phyloP scores from a whole-genome alignment of 495 filamentous ascomycete genomes.

The Hypoxylon perforatum region DNA sequence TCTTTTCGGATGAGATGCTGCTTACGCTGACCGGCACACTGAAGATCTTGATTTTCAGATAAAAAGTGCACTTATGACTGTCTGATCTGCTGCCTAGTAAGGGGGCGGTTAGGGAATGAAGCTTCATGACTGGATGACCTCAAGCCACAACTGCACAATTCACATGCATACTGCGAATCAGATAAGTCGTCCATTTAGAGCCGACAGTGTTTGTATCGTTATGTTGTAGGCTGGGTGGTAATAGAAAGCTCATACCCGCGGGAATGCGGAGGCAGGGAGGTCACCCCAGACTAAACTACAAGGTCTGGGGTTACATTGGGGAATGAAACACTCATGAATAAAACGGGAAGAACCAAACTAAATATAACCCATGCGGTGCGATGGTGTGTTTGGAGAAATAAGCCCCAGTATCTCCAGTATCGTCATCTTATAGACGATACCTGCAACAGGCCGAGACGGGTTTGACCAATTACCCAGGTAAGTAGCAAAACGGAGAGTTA shows the following conservation, averaged over 20 bases:
- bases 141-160: too few relatives aligned
- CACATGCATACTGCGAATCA: conserved; percentile 48
- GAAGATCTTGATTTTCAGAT: conserved; percentile 29
- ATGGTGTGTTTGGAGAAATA: background rate
- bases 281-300: conserved; percentile 4
- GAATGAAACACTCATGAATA: conserved; percentile 16
- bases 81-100: too few relatives aligned
- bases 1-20: conserved; percentile 24
- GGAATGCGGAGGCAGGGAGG: conserved; percentile 21
- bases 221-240: background rate
- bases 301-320: conserved; percentile 17
- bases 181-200: background rate
- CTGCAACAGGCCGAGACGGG: too few relatives aligned
- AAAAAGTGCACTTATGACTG: too few relatives aligned
- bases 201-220: background rate
- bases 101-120: too few relatives aligned
- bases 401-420: background rate
- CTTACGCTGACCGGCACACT: conserved; percentile 4
- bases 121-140: too few relatives aligned
- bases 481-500: too few relatives aligned
- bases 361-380: background rate
- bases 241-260: background rate
- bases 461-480: too few relatives aligned
- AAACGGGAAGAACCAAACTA: background rate
- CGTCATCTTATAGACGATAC: background rate